Evolutionary conservation across 2,329 filamentous ascomycete species (phyloP).

Genomic region (Colletotrichum graminicola): DNA sequence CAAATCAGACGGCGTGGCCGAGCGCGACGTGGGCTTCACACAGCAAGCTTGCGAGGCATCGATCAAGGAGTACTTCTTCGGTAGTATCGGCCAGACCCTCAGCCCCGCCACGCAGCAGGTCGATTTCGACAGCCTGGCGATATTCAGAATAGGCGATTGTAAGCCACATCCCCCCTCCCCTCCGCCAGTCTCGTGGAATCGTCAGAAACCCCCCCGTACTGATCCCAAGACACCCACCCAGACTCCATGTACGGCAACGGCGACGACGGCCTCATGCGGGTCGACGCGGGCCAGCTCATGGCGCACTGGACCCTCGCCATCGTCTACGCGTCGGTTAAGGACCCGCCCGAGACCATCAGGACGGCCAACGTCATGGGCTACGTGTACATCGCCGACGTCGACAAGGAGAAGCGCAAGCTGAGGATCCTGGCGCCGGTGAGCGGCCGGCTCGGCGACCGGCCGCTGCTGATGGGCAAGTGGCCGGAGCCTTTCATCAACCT

Average conservation of each 20-base stretch:
- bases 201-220: slow-evolving; percentile 6
- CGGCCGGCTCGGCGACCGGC: slow-evolving; percentile 81
- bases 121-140: slow-evolving; percentile 78
- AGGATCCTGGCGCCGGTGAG: slow-evolving; percentile 87
- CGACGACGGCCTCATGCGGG: slow-evolving; percentile 67
- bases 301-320: slow-evolving; percentile 88
- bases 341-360: slow-evolving; percentile 78
- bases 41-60: slow-evolving; percentile 79
- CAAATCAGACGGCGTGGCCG: slow-evolving; percentile 87
- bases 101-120: slow-evolving; percentile 90
- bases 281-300: slow-evolving; percentile 75
- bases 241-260: slow-evolving; percentile 50
- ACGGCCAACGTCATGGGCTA: slow-evolving; percentile 92
- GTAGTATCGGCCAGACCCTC: slow-evolving; percentile 79
- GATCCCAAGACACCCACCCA: slow-evolving; percentile 19
- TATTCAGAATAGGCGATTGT: slow-evolving; percentile 79
- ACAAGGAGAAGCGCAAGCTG: slow-evolving; percentile 84
- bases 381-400: slow-evolving; percentile 91
- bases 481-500: slow-evolving; percentile 87
- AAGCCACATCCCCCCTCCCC: slow-evolving; percentile 45
- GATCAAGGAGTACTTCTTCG: slow-evolving; percentile 96
- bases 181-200: not conserved
- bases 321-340: slow-evolving; percentile 79
- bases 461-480: slow-evolving; percentile 87
- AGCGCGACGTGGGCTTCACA: slow-evolving; percentile 80